These are phyloP conservation scores for Oxytropis ochrocephala DNA, from an alignment of 306 rosid genomes.

Conservation along the genomic window DNA sequence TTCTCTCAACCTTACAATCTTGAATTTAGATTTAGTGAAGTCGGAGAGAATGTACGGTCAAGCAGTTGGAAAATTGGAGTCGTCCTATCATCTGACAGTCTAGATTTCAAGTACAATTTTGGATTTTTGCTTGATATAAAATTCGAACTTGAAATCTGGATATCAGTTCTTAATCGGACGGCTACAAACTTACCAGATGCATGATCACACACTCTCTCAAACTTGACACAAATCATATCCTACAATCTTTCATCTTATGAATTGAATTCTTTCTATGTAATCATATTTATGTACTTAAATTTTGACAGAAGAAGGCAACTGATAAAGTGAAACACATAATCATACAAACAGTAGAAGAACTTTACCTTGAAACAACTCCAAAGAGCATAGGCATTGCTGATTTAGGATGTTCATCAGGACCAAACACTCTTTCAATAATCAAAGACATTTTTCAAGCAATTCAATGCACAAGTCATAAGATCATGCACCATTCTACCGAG, in stretches of 20 bases:
- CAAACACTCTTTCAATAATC: conserved; percentile 67
- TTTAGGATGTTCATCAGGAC: conserved; percentile 91
- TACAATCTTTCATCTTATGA: background rate
- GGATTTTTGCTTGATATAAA: too few relatives aligned
- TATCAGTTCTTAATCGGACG: too few relatives aligned
- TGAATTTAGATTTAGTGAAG: too few relatives aligned
- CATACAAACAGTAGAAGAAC: conserved; percentile 51
- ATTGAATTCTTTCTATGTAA: background rate
- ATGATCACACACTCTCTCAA: too few relatives aligned
- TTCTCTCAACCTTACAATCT: background rate
- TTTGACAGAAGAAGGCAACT: conserved; percentile 60
- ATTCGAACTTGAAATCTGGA: too few relatives aligned
- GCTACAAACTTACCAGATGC: too few relatives aligned
- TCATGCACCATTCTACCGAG: conserved; percentile 43
- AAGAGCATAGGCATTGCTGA: conserved; percentile 81
- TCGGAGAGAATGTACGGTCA: too few relatives aligned
- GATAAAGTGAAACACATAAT: conserved; percentile 80
- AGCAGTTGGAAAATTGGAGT: too few relatives aligned
- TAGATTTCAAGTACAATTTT: too few relatives aligned
- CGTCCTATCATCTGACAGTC: too few relatives aligned
- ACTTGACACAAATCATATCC: too few relatives aligned
- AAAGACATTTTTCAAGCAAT: conserved; percentile 67
- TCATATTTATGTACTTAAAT: background rate
- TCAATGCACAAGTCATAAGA: conserved; percentile 34
- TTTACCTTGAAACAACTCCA: conserved; percentile 53